These are phyloP conservation scores for Saururus chinensis DNA, from an alignment of 164 flowering plant genomes.

Conservation along the genomic window DNA sequence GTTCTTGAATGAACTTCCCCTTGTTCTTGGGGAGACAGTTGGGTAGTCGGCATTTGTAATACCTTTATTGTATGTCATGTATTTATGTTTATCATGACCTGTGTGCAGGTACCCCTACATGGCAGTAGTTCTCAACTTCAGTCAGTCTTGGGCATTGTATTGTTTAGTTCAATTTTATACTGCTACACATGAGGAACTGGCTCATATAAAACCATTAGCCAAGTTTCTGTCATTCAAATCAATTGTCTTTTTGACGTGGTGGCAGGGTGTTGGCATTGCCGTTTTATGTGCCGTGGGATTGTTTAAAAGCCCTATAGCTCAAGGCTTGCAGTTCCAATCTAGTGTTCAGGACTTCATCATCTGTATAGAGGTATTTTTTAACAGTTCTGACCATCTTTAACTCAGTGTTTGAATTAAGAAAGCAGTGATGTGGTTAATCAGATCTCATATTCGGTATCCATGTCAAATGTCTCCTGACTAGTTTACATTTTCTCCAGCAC, in stretches of 20 bases:
- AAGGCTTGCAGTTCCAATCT: conserved; percentile 73
- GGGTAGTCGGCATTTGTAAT: no score
- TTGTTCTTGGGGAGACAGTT: no score
- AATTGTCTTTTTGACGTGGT: conserved; percentile 97
- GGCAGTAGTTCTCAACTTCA: conserved; percentile 92
- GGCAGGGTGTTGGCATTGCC: conserved; percentile 98
- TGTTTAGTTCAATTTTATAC: conserved; percentile 88
- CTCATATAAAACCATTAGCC: conserved; percentile 78
- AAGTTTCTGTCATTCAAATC: conserved; percentile 91
- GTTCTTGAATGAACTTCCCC: background rate
- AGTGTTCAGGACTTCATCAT: conserved; percentile 94
- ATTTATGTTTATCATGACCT: background rate
- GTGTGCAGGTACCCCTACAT: conserved; percentile 78
- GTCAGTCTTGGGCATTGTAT: conserved; percentile 99
- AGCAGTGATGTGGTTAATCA: background rate
- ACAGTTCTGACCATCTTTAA: background rate
- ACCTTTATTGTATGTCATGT: background rate
- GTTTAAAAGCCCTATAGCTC: conserved; percentile 84
- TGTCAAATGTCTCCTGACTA: background rate
- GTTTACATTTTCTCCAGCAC: conserved; percentile 50
- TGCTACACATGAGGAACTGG: conserved; percentile 75
- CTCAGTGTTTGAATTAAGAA: background rate
- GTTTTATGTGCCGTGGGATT: conserved; percentile 65
- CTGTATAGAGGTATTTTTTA: conserved; percentile 82
- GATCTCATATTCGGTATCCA: background rate